A percentile compares a stretch with the other conserved stretches of the same genome.
Conservation (phyloP, 2,329 filamentous ascomycete species). For the Davidsoniella neocaledoniae region DNA sequence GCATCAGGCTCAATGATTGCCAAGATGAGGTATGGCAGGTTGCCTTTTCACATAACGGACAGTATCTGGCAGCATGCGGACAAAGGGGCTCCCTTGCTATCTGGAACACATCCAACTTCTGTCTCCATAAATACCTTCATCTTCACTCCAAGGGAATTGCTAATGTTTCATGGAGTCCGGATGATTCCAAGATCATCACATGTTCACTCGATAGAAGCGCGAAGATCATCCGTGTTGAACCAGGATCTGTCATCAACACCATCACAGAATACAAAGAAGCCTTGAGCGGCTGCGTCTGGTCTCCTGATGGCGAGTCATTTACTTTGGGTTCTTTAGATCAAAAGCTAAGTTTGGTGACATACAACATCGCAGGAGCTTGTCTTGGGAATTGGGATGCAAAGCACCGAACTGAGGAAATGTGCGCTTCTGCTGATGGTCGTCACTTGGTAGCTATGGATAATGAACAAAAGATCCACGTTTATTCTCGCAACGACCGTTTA, state of each 20-base stretch:
- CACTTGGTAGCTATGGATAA: constrained; percentile 66
- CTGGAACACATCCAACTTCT: constrained; percentile 61
- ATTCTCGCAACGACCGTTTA: constrained; percentile 59
- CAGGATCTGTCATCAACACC: constrained; percentile 38
- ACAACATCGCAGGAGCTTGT: constrained; percentile 45
- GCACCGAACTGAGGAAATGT: constrained; percentile 68
- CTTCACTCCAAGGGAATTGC: constrained; percentile 58
- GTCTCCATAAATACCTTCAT: constrained; percentile 37
- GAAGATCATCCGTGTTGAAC: constrained; percentile 59
- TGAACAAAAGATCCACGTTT: constrained; percentile 57
- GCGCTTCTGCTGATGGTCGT: constrained; percentile 64
- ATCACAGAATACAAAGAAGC: constrained; percentile 36
- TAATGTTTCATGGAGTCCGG: constrained; percentile 80
- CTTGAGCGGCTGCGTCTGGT: constrained; percentile 82
- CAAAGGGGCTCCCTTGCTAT: constrained; percentile 60
- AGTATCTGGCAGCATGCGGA: constrained; percentile 66
- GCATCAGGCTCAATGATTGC: constrained; percentile 21
- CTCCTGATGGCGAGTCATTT: constrained; percentile 58
- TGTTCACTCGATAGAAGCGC: constrained; percentile 63
- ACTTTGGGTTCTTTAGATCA: constrained; percentile 64
- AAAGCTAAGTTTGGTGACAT: constrained; percentile 49
- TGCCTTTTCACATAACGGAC: constrained; percentile 76
- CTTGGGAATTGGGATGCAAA: constrained; percentile 50
- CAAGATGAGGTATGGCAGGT: constrained; percentile 76
- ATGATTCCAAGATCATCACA: constrained; percentile 71